phyloP scores from a whole-genome alignment of 306 rosid species.

The Alnus rubra region DNA sequence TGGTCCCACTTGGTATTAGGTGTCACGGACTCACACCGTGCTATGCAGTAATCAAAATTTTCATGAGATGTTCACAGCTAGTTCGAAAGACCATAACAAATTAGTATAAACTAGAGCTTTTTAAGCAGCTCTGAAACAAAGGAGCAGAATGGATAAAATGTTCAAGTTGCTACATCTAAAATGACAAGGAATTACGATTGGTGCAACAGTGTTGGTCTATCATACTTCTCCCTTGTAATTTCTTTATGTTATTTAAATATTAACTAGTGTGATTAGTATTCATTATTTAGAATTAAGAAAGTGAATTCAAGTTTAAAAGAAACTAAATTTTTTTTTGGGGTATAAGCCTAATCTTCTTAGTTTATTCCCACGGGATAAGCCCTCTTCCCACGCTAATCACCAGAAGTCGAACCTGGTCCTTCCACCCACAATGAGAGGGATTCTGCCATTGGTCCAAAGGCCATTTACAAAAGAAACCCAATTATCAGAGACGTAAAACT shows the following conservation, averaged over 20 bases:
- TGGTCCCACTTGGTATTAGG: conserved; percentile 9
- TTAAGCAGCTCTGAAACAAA: too few species aligned
- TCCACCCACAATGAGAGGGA: neutral
- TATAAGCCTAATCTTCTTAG: neutral
- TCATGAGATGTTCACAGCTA: neutral
- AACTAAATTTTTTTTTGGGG: neutral
- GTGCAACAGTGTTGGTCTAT: neutral
- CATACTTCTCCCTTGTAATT: neutral
- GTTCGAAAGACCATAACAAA: neutral
- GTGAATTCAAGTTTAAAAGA: neutral
- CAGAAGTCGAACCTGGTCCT: neutral
- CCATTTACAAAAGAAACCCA: too few species aligned
- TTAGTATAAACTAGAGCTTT: neutral
- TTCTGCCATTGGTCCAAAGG: too few species aligned
- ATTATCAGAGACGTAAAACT: too few species aligned
- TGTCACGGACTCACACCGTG: neutral
- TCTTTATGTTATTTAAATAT: neutral
- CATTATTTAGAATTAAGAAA: neutral
- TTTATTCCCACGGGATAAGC: neutral
- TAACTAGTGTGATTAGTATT: neutral
- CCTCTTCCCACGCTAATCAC: neutral
- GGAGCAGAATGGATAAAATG: neutral
- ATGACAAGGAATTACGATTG: too few species aligned
- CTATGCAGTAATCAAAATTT: neutral
- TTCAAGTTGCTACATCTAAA: neutral